Base-by-base conservation (phyloP, 2,329 filamentous ascomycete genomes). In the Tolypocladium nubicola region DNA sequence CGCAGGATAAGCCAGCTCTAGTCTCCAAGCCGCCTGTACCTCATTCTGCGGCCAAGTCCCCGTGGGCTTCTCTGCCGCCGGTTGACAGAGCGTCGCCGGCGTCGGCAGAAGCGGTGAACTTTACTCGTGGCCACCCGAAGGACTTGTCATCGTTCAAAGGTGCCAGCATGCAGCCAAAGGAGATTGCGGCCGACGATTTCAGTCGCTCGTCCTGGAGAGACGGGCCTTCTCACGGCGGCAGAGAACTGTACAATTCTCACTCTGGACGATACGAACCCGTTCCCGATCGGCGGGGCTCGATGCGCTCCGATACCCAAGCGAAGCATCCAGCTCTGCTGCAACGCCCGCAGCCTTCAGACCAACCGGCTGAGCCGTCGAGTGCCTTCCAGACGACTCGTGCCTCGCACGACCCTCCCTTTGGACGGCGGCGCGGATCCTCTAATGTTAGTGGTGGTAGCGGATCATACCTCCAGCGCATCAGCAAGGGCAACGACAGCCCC, bases 131-230 rank as follows among this genome's bases (percentile, higher is more conserved):
- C 60, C 72, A 79, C 58, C 72, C 76, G 26, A 79, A 77, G 65
- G 85, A 90, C 61, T 70, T 76, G 13, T 78, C 81, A 56, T 75
- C 77, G 7, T 76, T 79, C 58, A 85, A 86, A 60, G 75, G 75
- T 56, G 75, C 77, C 62, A 75, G 76, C 21, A 77, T 78, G 54
- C 78, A 77, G 21, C 77, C 67, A 0, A 90, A 90, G 67, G 92
- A 97, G 68, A 96, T 97, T 61, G 90, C 91, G 7, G 89, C 92
- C 0, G 94, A 97, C 70, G 93, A 96, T 63, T 97, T 97, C 67
- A 95, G 87, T 69, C 83, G 94, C 61, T 84, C 87, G 55, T 82
- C 86, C 39, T 96, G 89, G 86, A 82, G 88, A 65, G 90, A 96
- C 60, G 82, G 85, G 6, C 78, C 79, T 40, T 68, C 76, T 0